Evolutionary conservation across 2,329 filamentous ascomycete species (phyloP), one percentile per base, ranked within the genome.

Genomic region (Aspergillus novofumigatus): DNA sequence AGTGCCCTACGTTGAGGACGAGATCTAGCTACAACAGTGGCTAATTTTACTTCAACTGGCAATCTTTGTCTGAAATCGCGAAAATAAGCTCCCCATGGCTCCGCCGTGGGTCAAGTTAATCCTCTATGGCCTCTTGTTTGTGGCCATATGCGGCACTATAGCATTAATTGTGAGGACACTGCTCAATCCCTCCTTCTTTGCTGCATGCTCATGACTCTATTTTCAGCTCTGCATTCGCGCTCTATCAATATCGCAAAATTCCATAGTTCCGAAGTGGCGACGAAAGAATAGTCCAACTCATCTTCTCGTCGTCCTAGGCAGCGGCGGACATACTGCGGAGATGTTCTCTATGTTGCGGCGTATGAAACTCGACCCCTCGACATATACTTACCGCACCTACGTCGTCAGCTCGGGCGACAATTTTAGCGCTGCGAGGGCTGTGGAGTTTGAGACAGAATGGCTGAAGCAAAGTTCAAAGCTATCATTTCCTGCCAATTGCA

Each of bases 291-390:
- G 59, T 3, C 77, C 78, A 26, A 79, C 80, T 6, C 86, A 92
- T 72, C 79, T 92, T 54, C 79, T 96, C 32, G 83, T 96, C 61
- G 87, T 97, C 26, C 87, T 97, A 25, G 94, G 94, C 53, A 95
- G 90, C 2, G 94, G 94, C 32, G 94, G 94, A 0, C 94, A 99
- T 75, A 97, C 94, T 0, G 87, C 91, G 50, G 94, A 99, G 75
- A 96, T 99, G 89, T 81, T 96, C 61, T 86, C 88, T 68, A 89
- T 97, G 78, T 84, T 99, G 80, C 64, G 83, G 82, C 63, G 83
- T 83, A 68, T 79, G 78, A 57, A 75, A 75, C 42, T 80, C 44
- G 67, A 75, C 48, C 79, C 62, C 48, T 71, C 54, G 70, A 74
- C 67, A 75, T 87, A 75, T 69, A 79, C 76, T 4, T 87, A 90